Base-by-base conservation (phyloP, 2,329 filamentous ascomycete species). In the Claviceps pazoutovae region DNA sequence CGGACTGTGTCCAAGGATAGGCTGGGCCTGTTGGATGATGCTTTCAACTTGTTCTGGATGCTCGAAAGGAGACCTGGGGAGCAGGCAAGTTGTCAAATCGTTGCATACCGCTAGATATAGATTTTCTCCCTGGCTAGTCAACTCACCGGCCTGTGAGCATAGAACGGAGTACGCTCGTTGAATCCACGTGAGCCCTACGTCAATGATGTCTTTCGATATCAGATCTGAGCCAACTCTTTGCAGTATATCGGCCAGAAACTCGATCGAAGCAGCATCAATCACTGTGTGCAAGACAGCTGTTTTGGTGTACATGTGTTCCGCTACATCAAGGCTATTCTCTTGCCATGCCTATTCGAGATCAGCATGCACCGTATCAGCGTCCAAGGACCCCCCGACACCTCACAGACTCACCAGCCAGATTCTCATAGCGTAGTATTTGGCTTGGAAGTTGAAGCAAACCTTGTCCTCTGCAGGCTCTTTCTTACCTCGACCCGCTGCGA, bases 231-330 rank as follows among this genome's bases (percentile, higher is more conserved):
- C 88, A 42, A 95, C 85, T 54, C 84, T 80, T 56, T 83, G 86
- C 7, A 89, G 71, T 2, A 83, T 69, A 58, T 88, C 82, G 4
- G 82, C 76, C 44, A 90, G 66, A 39, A 70, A 73, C 62, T 90
- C 84, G 2, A 75, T 71, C 1, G 73, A 73, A 2, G 65, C 55
- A 0, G 74, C 64, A 44, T 82, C 74, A 2, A 78, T 62, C 1
- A 50, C 59, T 21, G 59, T 60, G 39, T 58, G 64, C 9, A 67
- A 64, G n/a, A 55, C 68, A 58, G 69, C 67, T 1, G 79, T 66
- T 58, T 86, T 86, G 38, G 66, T 66, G 64, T 84, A 90, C 73
- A 93, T 80, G 64, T 88, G 80, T 51, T 95, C 87, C 30, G 87
- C 86, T 47, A 89, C 76, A 53, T 91, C 85, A 14, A 85, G 71